Percentiles rank a stretch among this genome's conserved stretches.
Evolutionary conservation across 225 moss, liverwort and hornwort species (phyloP).

Genomic region (Bryum argenteum): DNA sequence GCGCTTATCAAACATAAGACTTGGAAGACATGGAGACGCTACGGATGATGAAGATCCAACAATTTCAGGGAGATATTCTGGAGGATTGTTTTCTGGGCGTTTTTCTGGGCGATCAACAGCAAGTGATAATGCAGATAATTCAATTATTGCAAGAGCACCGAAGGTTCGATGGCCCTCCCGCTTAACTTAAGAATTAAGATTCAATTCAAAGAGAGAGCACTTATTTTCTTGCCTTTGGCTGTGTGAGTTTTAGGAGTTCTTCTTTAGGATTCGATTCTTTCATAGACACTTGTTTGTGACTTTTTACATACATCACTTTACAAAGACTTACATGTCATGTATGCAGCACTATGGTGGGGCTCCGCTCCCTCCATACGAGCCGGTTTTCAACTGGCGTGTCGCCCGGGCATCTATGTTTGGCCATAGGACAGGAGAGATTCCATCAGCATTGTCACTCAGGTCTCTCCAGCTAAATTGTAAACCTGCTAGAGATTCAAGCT

Average conservation of each 20-base stretch:
- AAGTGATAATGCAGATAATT: slow-evolving; percentile 68
- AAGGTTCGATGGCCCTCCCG: slow-evolving; percentile 58
- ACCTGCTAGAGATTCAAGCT: slow-evolving; percentile 26
- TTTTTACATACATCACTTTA: slow-evolving; percentile 15
- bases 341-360: slow-evolving; percentile 91
- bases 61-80: slow-evolving; percentile 85
- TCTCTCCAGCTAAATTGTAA: slow-evolving; percentile 28
- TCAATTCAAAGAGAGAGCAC: slow-evolving; percentile 4
- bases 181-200: slow-evolving; percentile 22
- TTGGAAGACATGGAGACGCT: slow-evolving; percentile 76
- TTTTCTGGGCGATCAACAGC: slow-evolving; percentile 72
- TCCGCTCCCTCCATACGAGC: slow-evolving; percentile 92
- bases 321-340: slow-evolving; percentile 30
- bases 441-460: slow-evolving; percentile 74
- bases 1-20: slow-evolving; percentile 80
- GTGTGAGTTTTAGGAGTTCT: slow-evolving; percentile 7
- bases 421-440: slow-evolving; percentile 80
- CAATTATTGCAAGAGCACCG: slow-evolving; percentile 56
- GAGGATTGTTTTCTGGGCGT: slow-evolving; percentile 76
- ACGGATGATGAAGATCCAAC: slow-evolving; percentile 86
- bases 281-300: slow-evolving; percentile 6
- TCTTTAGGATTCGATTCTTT: background rate
- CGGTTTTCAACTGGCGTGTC: slow-evolving; percentile 87
- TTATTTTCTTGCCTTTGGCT: slow-evolving; percentile 1
- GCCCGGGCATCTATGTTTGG: slow-evolving; percentile 80